phyloP scores from a whole-genome alignment of 148 eudicot genomes.

The Diospyros lotus region DNA sequence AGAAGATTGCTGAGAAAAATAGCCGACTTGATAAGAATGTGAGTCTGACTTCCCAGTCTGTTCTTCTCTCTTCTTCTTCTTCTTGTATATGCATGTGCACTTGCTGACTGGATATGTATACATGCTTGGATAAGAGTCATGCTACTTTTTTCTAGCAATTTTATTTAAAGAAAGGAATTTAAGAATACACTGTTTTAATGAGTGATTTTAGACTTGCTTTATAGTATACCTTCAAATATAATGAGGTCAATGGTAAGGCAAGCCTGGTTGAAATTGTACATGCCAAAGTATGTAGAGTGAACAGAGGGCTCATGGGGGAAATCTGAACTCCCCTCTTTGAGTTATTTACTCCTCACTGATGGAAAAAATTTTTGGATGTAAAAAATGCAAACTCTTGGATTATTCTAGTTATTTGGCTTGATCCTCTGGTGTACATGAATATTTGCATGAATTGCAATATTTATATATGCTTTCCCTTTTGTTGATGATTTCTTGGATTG shows the following conservation, averaged over 20 bases:
- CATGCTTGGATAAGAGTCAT: background rate
- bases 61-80: background rate
- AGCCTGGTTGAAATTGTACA: background rate
- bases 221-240: background rate
- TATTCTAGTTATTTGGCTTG: background rate
- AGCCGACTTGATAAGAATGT: conserved; percentile 72
- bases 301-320: background rate
- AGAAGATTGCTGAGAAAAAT: conserved; percentile 67
- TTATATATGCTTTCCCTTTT: no score
- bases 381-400: background rate
- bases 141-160: background rate
- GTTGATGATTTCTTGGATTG: no score
- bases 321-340: background rate
- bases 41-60: conserved; percentile 13
- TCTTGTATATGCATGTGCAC: no score
- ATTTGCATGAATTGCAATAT: background rate
- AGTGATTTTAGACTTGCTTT: background rate
- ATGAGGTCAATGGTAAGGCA: background rate
- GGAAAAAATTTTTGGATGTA: background rate
- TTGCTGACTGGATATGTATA: background rate
- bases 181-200: background rate
- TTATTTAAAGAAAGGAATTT: background rate
- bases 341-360: background rate
- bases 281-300: background rate
- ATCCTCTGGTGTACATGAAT: background rate